Evolutionary conservation across 345 rosid species (phyloP), one percentile per base, ranked within the genome.

Genomic region (Reutealis trisperma): DNA sequence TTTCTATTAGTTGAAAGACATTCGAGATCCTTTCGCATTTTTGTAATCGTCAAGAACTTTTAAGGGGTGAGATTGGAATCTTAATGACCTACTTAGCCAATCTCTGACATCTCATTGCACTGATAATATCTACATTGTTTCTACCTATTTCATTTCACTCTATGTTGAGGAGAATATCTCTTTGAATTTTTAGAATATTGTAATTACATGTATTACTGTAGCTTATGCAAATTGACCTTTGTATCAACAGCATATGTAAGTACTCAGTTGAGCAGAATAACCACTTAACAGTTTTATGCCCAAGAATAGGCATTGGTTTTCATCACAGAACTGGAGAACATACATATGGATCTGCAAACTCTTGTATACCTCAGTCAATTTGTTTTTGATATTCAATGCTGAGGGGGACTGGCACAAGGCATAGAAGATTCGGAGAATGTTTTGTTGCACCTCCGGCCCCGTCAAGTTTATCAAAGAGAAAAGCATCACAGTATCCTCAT

Each of bases 351-450:
- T 6, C 63, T 12, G 77, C 11, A 42, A 67, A 42, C 44, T 67
- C 37, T 67, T 67, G 58, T 24, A 57, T 87, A 90, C 94, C 94
- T 91, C 87, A 71, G 57, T 76, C 82, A 91, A 76, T 75, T 74
- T 89, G 69, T 75, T 65, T 81, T 87, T 88, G 74, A 86, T 77
- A 68, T 55, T 52, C 75, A 83, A 68, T 57, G 89, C 90, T 16
- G 84, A 80, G 44, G 90, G 86, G 12, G 90, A 91, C 57, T 75
- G 87, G 74, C 94, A 91, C 74, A 91, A 65, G 47, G 90, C 89
- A 55, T 78, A 76, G 83, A 91, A 91, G 73, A 84, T 85, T 52
- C 75, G 85, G 49, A 91, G 90, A 81, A 91, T 86, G 74, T 77
- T 84, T 77, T 82, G 83, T 72, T 89, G 91, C 78, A 89, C 85